Evolutionary conservation across 1,139 yeast genomes (phyloP).

Genomic region (Hemisphaericaspora subhashii): DNA sequence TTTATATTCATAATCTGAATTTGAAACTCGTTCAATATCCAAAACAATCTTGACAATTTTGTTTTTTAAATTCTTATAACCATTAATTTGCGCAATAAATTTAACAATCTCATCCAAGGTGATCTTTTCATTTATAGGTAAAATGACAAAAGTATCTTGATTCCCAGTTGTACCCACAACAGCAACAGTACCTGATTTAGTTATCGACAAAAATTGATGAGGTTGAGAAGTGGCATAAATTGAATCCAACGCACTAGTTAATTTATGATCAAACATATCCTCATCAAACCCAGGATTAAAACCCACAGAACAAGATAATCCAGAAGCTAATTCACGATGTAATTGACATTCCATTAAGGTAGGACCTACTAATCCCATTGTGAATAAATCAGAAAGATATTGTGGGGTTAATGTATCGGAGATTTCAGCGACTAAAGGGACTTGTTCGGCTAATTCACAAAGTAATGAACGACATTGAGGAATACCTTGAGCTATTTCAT

Average conservation of each 20-base stretch:
- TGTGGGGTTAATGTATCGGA: slow-evolving; percentile 49
- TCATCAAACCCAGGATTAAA: slow-evolving; percentile 30
- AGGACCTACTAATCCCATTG: slow-evolving; percentile 38
- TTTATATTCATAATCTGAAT: slow-evolving; percentile 19
- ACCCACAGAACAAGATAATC: slow-evolving; percentile 47
- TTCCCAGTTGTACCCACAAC: slow-evolving; percentile 49
- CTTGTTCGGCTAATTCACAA: slow-evolving; percentile 31
- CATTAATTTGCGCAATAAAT: slow-evolving; percentile 21
- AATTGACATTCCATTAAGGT: slow-evolving; percentile 43
- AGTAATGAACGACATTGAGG: slow-evolving; percentile 40
- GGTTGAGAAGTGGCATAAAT: slow-evolving; percentile 38
- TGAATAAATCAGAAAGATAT: slow-evolving; percentile 44
- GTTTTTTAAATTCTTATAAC: slow-evolving; percentile 17
- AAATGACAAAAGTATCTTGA: slow-evolving; percentile 42
- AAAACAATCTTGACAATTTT: slow-evolving; percentile 27
- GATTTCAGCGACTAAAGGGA: slow-evolving; percentile 43
- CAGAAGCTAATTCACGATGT: slow-evolving; percentile 47
- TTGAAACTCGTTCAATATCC: slow-evolving; percentile 30
- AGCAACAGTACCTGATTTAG: slow-evolving; percentile 45
- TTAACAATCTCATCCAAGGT: slow-evolving; percentile 16
- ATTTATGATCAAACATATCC: slow-evolving; percentile 26
- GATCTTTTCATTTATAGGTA: slow-evolving; percentile 23
- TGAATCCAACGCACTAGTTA: slow-evolving; percentile 41
- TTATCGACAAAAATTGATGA: slow-evolving; percentile 45
- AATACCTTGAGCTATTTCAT: slow-evolving; percentile 39